These are phyloP conservation scores for Aegilops longissima DNA, from an alignment of 176 grass and related monocot genomes.

Conservation along the genomic window DNA sequence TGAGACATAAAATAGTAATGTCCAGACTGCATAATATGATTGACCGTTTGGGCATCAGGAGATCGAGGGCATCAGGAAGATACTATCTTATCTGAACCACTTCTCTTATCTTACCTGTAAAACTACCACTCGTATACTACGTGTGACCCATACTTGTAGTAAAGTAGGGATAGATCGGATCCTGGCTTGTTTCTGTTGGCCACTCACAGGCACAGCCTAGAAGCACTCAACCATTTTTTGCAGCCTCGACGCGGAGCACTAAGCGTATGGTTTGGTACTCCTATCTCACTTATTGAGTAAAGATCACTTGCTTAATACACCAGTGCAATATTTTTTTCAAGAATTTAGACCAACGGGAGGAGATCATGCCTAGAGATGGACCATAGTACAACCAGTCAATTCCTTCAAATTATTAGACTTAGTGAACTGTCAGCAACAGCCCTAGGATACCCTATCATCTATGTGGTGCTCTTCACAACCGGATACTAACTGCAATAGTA, in stretches of 20 bases:
- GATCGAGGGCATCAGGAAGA: constrained; percentile 21
- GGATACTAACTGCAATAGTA: constrained; percentile 23
- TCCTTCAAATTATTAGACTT: not conserved
- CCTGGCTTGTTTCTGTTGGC: constrained; percentile 16
- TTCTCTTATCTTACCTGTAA: constrained; percentile 1
- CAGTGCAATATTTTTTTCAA: not conserved
- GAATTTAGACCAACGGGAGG: not conserved
- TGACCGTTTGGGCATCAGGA: constrained; percentile 21
- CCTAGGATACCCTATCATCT: constrained; percentile 31
- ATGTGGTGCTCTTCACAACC: not conserved
- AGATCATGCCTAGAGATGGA: not conserved
- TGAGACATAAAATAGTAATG: constrained; percentile 39
- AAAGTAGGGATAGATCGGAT: constrained; percentile 8
- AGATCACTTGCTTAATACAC: not conserved
- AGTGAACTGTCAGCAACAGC: constrained; percentile 22
- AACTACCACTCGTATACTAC: not conserved
- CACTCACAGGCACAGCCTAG: constrained; percentile 23
- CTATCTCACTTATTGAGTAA: constrained; percentile 18
- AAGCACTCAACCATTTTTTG: not conserved
- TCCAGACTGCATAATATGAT: constrained; percentile 4
- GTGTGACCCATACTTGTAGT: not conserved
- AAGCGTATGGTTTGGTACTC: constrained; percentile 27
- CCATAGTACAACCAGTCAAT: not conserved
- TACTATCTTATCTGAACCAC: constrained; percentile 28
- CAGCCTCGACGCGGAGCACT: constrained; percentile 28